Base-by-base conservation (phyloP, 495 filamentous ascomycete genomes). In the Penicillium goetzii region DNA sequence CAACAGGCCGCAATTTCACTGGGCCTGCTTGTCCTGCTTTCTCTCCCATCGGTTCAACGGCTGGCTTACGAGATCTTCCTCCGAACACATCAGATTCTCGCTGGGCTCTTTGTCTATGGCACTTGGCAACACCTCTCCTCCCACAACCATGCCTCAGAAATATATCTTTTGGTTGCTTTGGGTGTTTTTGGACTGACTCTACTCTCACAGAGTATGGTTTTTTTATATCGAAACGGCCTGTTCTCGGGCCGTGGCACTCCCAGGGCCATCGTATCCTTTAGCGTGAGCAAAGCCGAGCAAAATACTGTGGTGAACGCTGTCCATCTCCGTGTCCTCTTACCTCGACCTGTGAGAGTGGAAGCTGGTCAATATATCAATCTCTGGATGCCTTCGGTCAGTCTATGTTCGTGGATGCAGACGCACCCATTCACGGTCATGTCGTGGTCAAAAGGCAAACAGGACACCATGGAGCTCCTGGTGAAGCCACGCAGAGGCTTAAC, bases 321-420 rank as follows among this genome's bases (percentile, higher is more conserved):
- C 43, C 2, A 47, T 47, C 64, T 52, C 51, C 64, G 62, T 33
- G 38, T 77, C 50, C 26, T 66, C 19, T 64, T 72, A 47, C 56
- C 71, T 58, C 56, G 66, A 28, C 68, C 71, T 30, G 19, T 76
- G 23, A 67, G 61, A 21, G 56, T 81, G 9, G 56, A 76, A 50
- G 65, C 74, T 45, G 68, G 78, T 26, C 62, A 80, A 59, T 80
- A 78, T 59, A 74, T 80, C 45, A 77, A 78, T 56, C 54, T 80
- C 25, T 79, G 59, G 69, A 68, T 81, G 17, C 71, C 72, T 10
- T 69, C 66, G 15, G 62, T 77, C 7, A 70, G 69, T 63, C 56
- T 77, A 40, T 74, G 51, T 49, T 77, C 67, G 49, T 78, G 68
- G 61, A 60, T 66, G 30, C 66, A 80, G 62, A 75, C 63, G 36